phyloP scores from a whole-genome alignment of 805 yeast species.

The Blastobotrys muscicola region DNA sequence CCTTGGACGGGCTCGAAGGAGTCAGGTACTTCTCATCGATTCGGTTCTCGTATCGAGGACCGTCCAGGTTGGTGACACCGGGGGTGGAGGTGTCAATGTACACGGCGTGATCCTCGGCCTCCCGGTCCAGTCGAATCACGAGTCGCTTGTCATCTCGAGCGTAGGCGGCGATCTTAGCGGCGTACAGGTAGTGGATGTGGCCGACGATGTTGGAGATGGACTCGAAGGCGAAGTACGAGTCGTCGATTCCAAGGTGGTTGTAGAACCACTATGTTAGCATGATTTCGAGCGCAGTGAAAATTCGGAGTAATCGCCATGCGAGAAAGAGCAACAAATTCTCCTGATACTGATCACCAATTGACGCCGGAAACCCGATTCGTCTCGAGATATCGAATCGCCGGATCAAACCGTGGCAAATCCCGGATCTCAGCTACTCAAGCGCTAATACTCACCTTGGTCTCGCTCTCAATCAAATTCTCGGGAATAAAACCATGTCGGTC shows the following conservation, averaged over 20 bases:
- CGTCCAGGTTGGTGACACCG: constrained; percentile 36
- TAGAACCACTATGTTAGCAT: constrained; percentile 57
- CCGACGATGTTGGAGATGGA: constrained; percentile 69
- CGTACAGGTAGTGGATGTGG: constrained; percentile 80
- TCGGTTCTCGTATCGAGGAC: constrained; percentile 52
- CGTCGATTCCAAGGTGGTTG: constrained; percentile 79
- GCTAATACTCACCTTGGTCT: constrained; percentile 43
- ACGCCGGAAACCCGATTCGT: neutral
- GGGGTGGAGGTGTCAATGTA: constrained; percentile 69
- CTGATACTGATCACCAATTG: too few relatives aligned
- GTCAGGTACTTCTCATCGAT: constrained; percentile 72
- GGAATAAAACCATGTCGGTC: constrained; percentile 87
- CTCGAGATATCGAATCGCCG: neutral
- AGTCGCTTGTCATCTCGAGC: constrained; percentile 50
- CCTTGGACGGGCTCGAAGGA: constrained; percentile 27
- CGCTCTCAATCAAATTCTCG: constrained; percentile 72
- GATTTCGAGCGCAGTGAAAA: too few relatives aligned
- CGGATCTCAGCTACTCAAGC: constrained; percentile 1
- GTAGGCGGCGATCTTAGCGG: constrained; percentile 86
- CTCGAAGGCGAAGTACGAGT: constrained; percentile 82
- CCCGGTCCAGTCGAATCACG: constrained; percentile 69
- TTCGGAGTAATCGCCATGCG: too few relatives aligned
- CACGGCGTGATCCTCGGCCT: constrained; percentile 78
- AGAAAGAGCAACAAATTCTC: too few relatives aligned
- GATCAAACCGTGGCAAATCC: neutral